These are phyloP conservation scores for Fusarium odoratissimum DNA, from an alignment of 2,329 filamentous ascomycete genomes.

Conservation along the genomic window DNA sequence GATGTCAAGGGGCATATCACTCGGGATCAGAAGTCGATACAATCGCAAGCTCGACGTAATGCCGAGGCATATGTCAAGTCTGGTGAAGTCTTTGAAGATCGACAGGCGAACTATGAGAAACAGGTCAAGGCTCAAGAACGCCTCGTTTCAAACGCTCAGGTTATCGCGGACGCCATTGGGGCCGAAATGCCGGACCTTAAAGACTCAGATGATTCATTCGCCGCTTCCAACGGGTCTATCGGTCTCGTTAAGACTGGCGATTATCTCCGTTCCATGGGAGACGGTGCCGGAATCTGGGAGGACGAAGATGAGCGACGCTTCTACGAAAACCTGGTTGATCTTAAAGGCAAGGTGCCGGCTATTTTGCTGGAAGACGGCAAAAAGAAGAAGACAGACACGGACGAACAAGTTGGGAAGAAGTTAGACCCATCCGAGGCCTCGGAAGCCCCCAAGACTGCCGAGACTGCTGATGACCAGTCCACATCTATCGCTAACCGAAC, in stretches of 20 bases:
- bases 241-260: constrained; percentile 94
- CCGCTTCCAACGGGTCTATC: constrained; percentile 79
- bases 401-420: constrained; percentile 86
- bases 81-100: constrained; percentile 97
- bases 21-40: constrained; percentile 91
- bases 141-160: constrained; percentile 88
- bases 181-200: constrained; percentile 94
- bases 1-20: constrained; percentile 90
- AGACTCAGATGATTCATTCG: constrained; percentile 78
- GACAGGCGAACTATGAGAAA: constrained; percentile 95
- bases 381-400: constrained; percentile 87
- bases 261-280: constrained; percentile 88
- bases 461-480: constrained; percentile 81
- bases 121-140: constrained; percentile 93
- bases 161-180: constrained; percentile 87
- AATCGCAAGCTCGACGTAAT: constrained; percentile 89
- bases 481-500: constrained; percentile 98
- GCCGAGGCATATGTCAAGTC: constrained; percentile 99
- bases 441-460: constrained; percentile 62
- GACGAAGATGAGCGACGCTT: constrained; percentile 98
- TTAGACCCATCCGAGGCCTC: constrained; percentile 64
- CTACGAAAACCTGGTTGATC: constrained; percentile 94
- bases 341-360: constrained; percentile 94
- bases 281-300: constrained; percentile 96
- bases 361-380: constrained; percentile 94